Evolutionary conservation across 2,329 filamentous ascomycete genomes (phyloP).

Genomic region (Trichophyton schoenleinii): DNA sequence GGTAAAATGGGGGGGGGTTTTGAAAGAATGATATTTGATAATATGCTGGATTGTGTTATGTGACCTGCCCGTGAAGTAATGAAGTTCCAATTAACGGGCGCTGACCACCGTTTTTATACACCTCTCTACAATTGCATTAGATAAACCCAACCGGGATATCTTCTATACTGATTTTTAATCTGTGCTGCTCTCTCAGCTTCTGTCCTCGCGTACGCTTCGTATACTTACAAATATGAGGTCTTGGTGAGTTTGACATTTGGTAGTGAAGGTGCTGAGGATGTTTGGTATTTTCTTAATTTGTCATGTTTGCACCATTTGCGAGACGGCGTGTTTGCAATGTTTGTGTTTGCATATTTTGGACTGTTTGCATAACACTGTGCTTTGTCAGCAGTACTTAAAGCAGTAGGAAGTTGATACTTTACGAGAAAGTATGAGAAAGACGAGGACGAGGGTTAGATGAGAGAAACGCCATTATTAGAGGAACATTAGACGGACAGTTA

Average conservation of each 20-base stretch:
- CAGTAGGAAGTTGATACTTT: neutral
- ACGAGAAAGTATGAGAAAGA: neutral
- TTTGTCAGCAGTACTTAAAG: neutral
- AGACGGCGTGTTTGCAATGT: neutral
- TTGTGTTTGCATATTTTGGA: neutral
- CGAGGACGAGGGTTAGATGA: neutral
- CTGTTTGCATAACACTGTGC: neutral
- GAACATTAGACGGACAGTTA: no score
- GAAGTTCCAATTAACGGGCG: neutral
- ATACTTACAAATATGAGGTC: neutral
- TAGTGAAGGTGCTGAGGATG: neutral
- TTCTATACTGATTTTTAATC: neutral
- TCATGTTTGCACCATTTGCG: neutral
- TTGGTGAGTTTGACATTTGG: neutral
- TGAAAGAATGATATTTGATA: neutral
- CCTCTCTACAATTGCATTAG: neutral
- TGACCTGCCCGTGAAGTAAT: no score
- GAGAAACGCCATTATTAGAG: no score
- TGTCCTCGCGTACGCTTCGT: neutral
- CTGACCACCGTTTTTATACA: neutral
- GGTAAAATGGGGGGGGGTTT: neutral
- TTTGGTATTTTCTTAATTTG: neutral
- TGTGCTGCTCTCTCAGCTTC: neutral
- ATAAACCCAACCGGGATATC: neutral
- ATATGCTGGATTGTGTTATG: neutral